phyloP scores from a whole-genome alignment of 23 red algal genomes.

The Gracilaria caudata region DNA sequence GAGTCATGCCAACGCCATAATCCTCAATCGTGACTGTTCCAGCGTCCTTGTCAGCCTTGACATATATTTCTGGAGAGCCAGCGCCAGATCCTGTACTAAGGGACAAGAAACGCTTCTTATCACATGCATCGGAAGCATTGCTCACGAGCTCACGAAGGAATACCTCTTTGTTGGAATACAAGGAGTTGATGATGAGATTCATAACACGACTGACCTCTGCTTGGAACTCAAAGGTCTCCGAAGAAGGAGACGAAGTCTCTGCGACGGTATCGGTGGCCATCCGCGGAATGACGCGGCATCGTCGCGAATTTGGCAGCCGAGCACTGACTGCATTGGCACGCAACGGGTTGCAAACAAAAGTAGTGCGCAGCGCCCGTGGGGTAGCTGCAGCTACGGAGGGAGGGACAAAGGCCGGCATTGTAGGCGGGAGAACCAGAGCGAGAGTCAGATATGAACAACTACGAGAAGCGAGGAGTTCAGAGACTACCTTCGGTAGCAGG shows the following conservation, averaged over 20 bases:
- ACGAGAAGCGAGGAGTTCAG: neutral
- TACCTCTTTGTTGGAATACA: conserved; percentile 96
- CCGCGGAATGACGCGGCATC: neutral
- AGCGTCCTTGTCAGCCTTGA: conserved; percentile 85
- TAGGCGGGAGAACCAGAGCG: neutral
- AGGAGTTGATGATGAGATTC: conserved; percentile 96
- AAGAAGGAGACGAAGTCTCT: conserved; percentile 22
- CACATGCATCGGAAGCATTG: conserved; percentile 96
- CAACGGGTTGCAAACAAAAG: conserved; percentile 24
- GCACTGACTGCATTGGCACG: conserved; percentile 9
- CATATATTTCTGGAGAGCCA: conserved; percentile 66
- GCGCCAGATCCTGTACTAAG: conserved; percentile 55
- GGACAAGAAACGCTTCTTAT: conserved; percentile 94
- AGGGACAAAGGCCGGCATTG: conserved; percentile 55
- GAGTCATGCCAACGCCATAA: conserved; percentile 95
- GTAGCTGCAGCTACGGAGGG: conserved; percentile 6
- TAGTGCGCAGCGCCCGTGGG: conserved; percentile 16
- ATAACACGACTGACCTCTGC: conserved; percentile 96
- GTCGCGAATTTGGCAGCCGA: neutral
- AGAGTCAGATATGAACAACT: neutral
- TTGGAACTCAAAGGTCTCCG: conserved; percentile 97
- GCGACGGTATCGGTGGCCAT: conserved; percentile 55
- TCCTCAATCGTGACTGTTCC: conserved; percentile 85
- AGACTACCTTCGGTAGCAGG: neutral
- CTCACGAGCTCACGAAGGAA: conserved; percentile 95